Evolutionary conservation across 441 rosid species (phyloP).

Genomic region (Pelargonium cotyledonis): DNA sequence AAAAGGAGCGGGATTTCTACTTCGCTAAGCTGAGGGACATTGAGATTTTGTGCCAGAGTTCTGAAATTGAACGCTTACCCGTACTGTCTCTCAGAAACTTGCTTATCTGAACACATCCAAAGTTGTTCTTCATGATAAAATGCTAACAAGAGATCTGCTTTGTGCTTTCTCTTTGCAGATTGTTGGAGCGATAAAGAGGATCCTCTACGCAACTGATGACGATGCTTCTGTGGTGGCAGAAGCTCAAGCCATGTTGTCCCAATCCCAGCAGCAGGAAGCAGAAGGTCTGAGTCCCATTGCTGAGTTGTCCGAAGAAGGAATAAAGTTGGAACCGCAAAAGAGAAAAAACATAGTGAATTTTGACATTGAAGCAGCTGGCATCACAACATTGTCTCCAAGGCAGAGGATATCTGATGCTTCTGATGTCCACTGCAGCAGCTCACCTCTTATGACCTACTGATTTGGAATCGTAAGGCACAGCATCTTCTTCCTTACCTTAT

Average conservation of each 20-base stretch:
- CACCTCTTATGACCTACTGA: slow-evolving; percentile 85
- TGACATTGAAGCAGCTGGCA: slow-evolving; percentile 69
- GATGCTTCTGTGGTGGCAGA: slow-evolving; percentile 54
- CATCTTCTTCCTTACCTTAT: neutral
- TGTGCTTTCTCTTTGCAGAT: slow-evolving; percentile 36
- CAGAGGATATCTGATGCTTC: slow-evolving; percentile 82
- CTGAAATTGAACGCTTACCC: slow-evolving; percentile 51
- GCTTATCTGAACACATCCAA: neutral
- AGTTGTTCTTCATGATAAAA: slow-evolving; percentile 4
- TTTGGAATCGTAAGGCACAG: neutral
- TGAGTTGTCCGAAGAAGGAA: slow-evolving; percentile 62
- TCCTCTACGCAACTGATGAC: slow-evolving; percentile 73
- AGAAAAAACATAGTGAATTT: slow-evolving; percentile 61
- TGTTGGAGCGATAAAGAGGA: slow-evolving; percentile 68
- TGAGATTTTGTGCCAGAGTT: slow-evolving; percentile 77
- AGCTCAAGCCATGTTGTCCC: slow-evolving; percentile 58
- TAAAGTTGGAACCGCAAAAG: slow-evolving; percentile 53
- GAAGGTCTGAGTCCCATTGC: slow-evolving; percentile 55
- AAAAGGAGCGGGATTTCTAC: slow-evolving; percentile 95
- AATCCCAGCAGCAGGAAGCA: slow-evolving; percentile 29
- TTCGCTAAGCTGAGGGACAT: slow-evolving; percentile 82
- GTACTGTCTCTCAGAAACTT: slow-evolving; percentile 27
- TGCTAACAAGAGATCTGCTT: neutral
- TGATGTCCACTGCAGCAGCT: slow-evolving; percentile 81
- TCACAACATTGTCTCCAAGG: slow-evolving; percentile 63